These are phyloP conservation scores for Fistulinella cinereoalba DNA, from an alignment of 1,284 basidiomycete species.

Conservation along the genomic window DNA sequence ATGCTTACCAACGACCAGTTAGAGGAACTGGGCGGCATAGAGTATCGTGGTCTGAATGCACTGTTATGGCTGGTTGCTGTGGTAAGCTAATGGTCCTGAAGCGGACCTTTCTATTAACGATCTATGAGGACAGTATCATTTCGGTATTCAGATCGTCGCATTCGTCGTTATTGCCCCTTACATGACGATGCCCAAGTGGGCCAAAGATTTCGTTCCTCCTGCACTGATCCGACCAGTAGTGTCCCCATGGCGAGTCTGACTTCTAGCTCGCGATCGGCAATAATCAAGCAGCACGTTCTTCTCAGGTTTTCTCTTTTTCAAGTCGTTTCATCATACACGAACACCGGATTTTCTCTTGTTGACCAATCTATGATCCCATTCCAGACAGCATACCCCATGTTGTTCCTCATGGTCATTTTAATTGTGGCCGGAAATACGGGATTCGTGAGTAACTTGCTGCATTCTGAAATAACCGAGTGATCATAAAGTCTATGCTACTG, in stretches of 20 bases:
- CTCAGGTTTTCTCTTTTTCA: slow-evolving; percentile 86
- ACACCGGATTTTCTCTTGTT: slow-evolving; percentile 86
- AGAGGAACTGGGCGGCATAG: slow-evolving; percentile 91
- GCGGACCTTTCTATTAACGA: neutral
- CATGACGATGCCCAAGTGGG: slow-evolving; percentile 56
- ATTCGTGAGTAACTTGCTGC: slow-evolving; percentile 62
- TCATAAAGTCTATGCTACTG: neutral
- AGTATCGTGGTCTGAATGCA: slow-evolving; percentile 85
- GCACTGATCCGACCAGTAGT: slow-evolving; percentile 52
- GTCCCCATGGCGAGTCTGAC: slow-evolving; percentile 52
- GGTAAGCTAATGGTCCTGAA: slow-evolving; percentile 37
- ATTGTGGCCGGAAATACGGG: slow-evolving; percentile 91
- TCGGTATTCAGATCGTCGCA: slow-evolving; percentile 62
- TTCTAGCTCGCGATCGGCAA: neutral
- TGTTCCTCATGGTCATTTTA: slow-evolving; percentile 47
- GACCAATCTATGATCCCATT: slow-evolving; percentile 90
- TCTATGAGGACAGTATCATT: slow-evolving; percentile 57
- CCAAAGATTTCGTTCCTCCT: slow-evolving; percentile 53
- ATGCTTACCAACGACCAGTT: slow-evolving; percentile 79
- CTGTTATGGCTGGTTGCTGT: slow-evolving; percentile 73
- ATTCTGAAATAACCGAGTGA: neutral
- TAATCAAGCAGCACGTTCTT: neutral
- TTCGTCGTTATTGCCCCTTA: slow-evolving; percentile 81
- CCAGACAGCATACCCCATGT: slow-evolving; percentile 76
- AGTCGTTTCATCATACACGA: slow-evolving; percentile 84